A percentile compares a stretch with the other conserved stretches of the same genome.
Evolutionary conservation across 2,329 filamentous ascomycete genomes (phyloP).

Genomic region (Hymenotorrendiella dingleyae): DNA sequence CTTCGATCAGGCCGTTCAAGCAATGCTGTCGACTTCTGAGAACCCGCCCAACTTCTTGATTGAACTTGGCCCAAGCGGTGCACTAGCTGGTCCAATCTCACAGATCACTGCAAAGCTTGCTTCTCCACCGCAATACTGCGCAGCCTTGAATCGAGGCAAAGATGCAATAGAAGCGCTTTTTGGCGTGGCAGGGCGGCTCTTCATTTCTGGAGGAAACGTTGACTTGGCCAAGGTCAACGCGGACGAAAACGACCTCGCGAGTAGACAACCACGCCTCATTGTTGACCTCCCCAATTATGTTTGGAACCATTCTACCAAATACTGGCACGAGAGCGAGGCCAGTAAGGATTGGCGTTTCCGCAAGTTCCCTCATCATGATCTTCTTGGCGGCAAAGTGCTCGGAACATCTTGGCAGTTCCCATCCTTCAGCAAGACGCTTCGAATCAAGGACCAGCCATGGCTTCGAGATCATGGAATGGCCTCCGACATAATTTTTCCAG

Average conservation of each 20-base stretch:
- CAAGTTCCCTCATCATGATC: constrained; percentile 41
- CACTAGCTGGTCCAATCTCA: constrained; percentile 27
- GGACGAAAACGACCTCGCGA: not conserved
- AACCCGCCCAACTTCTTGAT: constrained; percentile 10
- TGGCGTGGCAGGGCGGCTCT: constrained; percentile 32
- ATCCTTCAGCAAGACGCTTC: constrained; percentile 27
- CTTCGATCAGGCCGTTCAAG: not conserved
- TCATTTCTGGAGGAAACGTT: constrained; percentile 2
- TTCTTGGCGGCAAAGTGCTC: constrained; percentile 38
- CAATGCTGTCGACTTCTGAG: not conserved
- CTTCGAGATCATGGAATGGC: constrained; percentile 44
- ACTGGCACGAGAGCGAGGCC: constrained; percentile 48
- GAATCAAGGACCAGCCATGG: constrained; percentile 42
- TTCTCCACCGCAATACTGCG: constrained; percentile 5
- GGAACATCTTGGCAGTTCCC: constrained; percentile 16
- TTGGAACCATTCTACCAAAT: constrained; percentile 47
- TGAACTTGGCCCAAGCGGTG: constrained; percentile 31
- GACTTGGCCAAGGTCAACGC: constrained; percentile 33
- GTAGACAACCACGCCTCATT: constrained; percentile 21
- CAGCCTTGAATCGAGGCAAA: constrained; percentile 45
- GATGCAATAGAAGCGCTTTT: constrained; percentile 39
- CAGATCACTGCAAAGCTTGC: constrained; percentile 29
- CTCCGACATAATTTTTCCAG: constrained; percentile 43
- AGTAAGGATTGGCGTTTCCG: constrained; percentile 40
- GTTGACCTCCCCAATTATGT: constrained; percentile 43